Evolutionary conservation across 164 flowering plant species (phyloP).

Genomic region (Macadamia integrifolia): DNA sequence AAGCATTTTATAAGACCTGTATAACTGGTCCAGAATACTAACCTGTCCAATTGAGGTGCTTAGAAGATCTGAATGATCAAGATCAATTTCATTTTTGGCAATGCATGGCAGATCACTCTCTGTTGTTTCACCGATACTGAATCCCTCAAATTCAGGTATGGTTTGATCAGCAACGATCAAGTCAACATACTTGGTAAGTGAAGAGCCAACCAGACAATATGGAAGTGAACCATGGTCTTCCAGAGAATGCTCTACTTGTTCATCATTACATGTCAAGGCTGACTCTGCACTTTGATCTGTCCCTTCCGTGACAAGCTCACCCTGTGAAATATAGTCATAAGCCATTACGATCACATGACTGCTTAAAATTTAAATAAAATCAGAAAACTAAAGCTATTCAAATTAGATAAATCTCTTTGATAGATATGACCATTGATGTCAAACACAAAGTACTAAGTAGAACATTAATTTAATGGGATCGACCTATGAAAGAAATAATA

Average conservation of each 20-base stretch:
- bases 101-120: no score
- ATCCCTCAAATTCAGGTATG: no score
- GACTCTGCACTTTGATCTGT: slow-evolving; percentile 5
- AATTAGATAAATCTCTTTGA: neutral
- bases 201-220: no score
- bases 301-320: slow-evolving; percentile 9
- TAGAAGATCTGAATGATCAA: slow-evolving; percentile 33
- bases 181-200: no score
- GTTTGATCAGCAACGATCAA: no score
- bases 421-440: neutral
- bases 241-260: slow-evolving; percentile 8
- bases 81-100: slow-evolving; percentile 2
- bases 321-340: slow-evolving; percentile 29
- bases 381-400: neutral
- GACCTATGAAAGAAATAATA: neutral
- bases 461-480: neutral
- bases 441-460: neutral
- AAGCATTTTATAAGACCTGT: slow-evolving; percentile 43
- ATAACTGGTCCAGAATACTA: slow-evolving; percentile 46
- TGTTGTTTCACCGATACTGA: no score
- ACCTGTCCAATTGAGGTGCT: slow-evolving; percentile 33
- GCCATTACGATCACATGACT: slow-evolving; percentile 2
- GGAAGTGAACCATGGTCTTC: no score
- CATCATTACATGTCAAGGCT: slow-evolving; percentile 9
- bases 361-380: neutral